Evolutionary conservation across 371 early-diverging fungal species (phyloP), one percentile per base, ranked within the genome.

Genomic region (Mucor sp.): DNA sequence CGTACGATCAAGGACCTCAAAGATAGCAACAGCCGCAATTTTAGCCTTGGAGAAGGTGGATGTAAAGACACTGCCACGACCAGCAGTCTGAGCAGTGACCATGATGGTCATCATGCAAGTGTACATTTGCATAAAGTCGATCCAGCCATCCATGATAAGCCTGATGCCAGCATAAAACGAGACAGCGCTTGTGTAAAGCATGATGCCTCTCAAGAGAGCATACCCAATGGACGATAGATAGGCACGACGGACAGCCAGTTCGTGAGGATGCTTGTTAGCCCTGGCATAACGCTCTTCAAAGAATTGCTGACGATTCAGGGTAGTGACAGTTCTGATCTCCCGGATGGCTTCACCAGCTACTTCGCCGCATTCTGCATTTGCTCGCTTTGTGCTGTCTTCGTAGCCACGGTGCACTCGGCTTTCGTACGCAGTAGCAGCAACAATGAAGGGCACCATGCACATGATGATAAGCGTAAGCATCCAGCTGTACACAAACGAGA

Each of bases 261-360:
- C 66, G 63, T 94, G 90, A 12, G 95, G 94, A 25, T 69, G 81
- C 14, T 77, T 72, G 41, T 89, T 85, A 55, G 86, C 85, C 14
- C 76, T 66, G 12, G 61, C 58, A 67, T 90, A 95, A 43, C 80
- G 68, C 6, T 66, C 57, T 71, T 87, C 85, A 60, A 95, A 91
- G 41, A 79, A 73, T 30, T 62, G 44, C 67, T 97, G 95, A 65
- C 91, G 89, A n/a, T 90, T 91, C n/a, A 97, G 79, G 1, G 91
- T 77, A 37, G 89, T 86, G 28, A 97, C 95, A 1, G 97, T 97
- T 39, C 96, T 88, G 56, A 97, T 90, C 77, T 90, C 89, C 63
- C 87, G 78, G 48, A 97, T 89, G 30, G 94, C 93, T 74, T 97
- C 97, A 68, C 86, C 84, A 35, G 94, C 93, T 57, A 88, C 83